Conservation (phyloP, 2,329 filamentous ascomycete genomes). For the Curvularia lunata region DNA sequence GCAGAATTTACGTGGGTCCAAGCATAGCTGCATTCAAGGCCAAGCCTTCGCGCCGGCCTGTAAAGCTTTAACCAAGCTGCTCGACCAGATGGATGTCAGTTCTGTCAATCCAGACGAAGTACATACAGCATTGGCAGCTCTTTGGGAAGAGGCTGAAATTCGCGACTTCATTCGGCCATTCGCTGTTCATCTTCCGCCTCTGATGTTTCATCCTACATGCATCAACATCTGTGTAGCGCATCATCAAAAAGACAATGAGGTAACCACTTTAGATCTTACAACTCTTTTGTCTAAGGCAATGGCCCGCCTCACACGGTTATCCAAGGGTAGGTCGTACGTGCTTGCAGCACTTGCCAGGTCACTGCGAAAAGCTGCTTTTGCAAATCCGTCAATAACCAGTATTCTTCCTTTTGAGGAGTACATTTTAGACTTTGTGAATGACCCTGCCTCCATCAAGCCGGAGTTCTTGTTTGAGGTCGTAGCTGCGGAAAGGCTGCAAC, state of each 20-base stretch:
- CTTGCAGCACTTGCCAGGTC: conserved; percentile 39
- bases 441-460: conserved; percentile 50
- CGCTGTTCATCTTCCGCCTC: conserved; percentile 45
- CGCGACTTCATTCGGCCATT: conserved; percentile 55
- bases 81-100: conserved; percentile 24
- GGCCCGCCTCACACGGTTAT: conserved; percentile 34
- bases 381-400: conserved; percentile 34
- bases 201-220: conserved; percentile 48
- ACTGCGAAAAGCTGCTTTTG: conserved; percentile 41
- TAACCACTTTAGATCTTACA: conserved; percentile 13
- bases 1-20: conserved; percentile 30
- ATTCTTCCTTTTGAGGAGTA: conserved; percentile 50
- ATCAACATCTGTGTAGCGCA: conserved; percentile 26
- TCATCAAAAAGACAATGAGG: neutral
- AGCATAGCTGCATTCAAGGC: conserved; percentile 42
- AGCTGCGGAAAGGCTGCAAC: conserved; percentile 43
- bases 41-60: conserved; percentile 38
- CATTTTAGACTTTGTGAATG: conserved; percentile 49
- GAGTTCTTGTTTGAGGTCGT: conserved; percentile 56
- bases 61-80: conserved; percentile 24
- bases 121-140: conserved; percentile 36
- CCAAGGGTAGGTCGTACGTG: conserved; percentile 46
- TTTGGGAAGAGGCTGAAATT: conserved; percentile 58
- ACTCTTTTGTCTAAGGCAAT: conserved; percentile 35
- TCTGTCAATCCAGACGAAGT: conserved; percentile 25